Base-by-base conservation (phyloP, 768 basidiomycete genomes). In the Leccinellum luteum region DNA sequence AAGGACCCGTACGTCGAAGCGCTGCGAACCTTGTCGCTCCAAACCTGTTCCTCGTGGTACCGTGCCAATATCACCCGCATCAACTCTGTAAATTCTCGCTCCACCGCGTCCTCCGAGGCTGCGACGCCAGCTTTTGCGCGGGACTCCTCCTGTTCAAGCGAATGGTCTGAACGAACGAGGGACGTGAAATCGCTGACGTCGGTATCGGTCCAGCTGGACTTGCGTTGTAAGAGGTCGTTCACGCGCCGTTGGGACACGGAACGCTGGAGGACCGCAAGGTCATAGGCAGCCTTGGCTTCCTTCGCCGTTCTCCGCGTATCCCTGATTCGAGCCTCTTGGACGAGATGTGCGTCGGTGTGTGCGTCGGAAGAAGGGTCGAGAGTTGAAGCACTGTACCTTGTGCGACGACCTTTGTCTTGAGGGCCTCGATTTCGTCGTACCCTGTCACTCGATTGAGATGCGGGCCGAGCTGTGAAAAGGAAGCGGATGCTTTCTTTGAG, bases 31-130 rank as follows among this genome's bases (percentile, higher is more conserved):
- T 99, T 99, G 78, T 99, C 96, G 53, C 92, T 94, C 97, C 97
- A 99, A 3, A 98, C 85, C 71, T 99, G 97, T 70, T 99, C 97
- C 74, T 98, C 96, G 75, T 98, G 96, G 72, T 98, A 98, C 38
- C 96, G 82, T 50, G 84, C 86, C 57, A 99, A 81, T 66, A 98
- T 98, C 10, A 83, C 79, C 55, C 86, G 86, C 88, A 96, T 91
- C 62, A 98, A 81, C 68, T 86, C 88, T 66, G 81, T 87, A 70
- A 98, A 97, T 64, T 89, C 91, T 47, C 82, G 82, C 63, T 99
- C 97, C 17, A 94, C 92, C 2, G 81, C 83, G 51, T 84, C 81
- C 64, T 99, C 97, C 3, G 84, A 80, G 41, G 84, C 80, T 21
- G 81, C 79, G 3, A 91, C 87, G 17, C 77, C 79, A 7, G 70